Conservation (phyloP, 257 asterid species). For the Verbena officinalis region DNA sequence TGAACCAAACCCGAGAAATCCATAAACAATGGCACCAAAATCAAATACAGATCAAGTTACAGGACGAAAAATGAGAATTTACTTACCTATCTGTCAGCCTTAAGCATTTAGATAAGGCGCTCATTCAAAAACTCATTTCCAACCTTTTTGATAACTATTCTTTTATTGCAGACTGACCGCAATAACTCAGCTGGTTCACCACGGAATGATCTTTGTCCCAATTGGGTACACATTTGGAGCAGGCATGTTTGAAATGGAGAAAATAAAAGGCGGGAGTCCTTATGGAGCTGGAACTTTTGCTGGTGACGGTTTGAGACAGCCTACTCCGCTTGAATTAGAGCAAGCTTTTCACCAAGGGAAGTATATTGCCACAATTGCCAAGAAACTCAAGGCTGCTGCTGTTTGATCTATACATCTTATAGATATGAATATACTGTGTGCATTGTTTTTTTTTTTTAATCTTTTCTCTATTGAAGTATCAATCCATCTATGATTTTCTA, state of each 20-base stretch:
- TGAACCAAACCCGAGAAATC: no score
- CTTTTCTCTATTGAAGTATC: neutral
- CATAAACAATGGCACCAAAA: no score
- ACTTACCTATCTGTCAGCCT: no score
- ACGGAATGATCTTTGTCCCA: conserved; percentile 68
- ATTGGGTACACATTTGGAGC: conserved; percentile 71
- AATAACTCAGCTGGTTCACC: conserved; percentile 65
- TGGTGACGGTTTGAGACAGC: conserved; percentile 70
- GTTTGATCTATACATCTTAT: conserved; percentile 33
- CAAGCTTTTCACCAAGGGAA: conserved; percentile 67
- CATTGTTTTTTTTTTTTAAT: conserved; percentile 21
- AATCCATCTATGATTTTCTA: conserved; percentile 11
- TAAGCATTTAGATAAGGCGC: no score
- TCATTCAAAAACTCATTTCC: neutral
- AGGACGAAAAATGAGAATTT: no score
- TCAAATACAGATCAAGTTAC: no score
- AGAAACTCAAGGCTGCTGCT: conserved; percentile 49
- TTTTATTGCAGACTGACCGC: conserved; percentile 57
- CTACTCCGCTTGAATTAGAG: conserved; percentile 55
- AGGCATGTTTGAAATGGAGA: conserved; percentile 62
- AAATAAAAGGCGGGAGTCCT: conserved; percentile 90
- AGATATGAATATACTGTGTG: conserved; percentile 23
- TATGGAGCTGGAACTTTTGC: conserved; percentile 87
- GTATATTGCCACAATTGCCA: conserved; percentile 56
- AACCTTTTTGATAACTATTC: neutral